Percentiles rank a stretch among this genome's conserved stretches.
These are phyloP conservation scores for Rhynchosporium secalis DNA, from an alignment of 2,329 filamentous ascomycete species.

Conservation along the genomic window DNA sequence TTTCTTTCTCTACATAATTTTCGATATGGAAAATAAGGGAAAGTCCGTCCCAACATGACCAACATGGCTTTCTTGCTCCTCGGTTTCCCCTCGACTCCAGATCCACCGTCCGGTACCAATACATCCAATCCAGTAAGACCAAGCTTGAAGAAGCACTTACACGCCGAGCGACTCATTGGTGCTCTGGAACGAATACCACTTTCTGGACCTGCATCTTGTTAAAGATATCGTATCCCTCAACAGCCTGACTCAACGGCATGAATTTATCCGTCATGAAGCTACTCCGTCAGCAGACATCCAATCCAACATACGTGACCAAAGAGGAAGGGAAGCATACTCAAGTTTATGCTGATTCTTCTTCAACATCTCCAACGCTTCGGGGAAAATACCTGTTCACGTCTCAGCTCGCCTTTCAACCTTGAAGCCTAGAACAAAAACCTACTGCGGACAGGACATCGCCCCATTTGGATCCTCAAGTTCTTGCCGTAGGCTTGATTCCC, in stretches of 20 bases:
- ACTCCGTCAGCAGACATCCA: slow-evolving; percentile 29
- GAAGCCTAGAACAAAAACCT: slow-evolving; percentile 40
- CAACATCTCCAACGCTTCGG: slow-evolving; percentile 63
- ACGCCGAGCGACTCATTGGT: slow-evolving; percentile 2
- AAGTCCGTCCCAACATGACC: too few species aligned
- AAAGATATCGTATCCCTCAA: slow-evolving; percentile 70
- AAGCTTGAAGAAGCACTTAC: too few species aligned
- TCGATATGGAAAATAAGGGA: too few species aligned
- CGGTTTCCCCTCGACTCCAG: too few species aligned
- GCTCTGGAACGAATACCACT: slow-evolving; percentile 59
- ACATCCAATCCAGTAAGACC: too few species aligned
- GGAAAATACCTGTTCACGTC: slow-evolving; percentile 62
- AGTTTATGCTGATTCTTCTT: slow-evolving; percentile 66
- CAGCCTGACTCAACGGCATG: slow-evolving; percentile 67
- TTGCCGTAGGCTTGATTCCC: slow-evolving; percentile 68
- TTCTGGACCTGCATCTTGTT: slow-evolving; percentile 74
- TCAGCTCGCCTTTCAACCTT: slow-evolving; percentile 41
- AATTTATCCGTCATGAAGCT: slow-evolving; percentile 78
- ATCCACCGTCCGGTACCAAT: too few species aligned
- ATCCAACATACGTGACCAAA: background rate
- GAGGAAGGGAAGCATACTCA: slow-evolving; percentile 50
- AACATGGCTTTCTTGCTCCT: too few species aligned
- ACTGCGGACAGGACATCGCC: slow-evolving; percentile 72
- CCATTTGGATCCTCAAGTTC: slow-evolving; percentile 71
- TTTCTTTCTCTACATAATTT: too few species aligned